phyloP scores from a whole-genome alignment of 148 eudicot species.

The Camellia sinensis region DNA sequence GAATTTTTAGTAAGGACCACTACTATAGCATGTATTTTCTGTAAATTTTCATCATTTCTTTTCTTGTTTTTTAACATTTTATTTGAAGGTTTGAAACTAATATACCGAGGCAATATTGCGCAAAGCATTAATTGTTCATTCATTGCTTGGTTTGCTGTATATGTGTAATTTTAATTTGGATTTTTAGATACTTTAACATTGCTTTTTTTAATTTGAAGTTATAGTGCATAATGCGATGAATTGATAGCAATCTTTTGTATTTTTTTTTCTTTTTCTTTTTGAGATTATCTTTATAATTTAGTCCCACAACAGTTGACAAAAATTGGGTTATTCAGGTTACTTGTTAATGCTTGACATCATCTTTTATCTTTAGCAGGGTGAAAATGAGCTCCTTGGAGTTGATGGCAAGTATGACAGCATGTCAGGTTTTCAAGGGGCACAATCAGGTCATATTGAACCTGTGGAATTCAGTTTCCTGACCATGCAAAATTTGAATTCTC shows the following conservation, averaged over 20 bases:
- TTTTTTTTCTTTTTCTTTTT: neutral
- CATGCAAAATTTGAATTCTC: constrained; percentile 50
- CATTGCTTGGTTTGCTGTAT: neutral
- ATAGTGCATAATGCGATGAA: neutral
- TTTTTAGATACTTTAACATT: neutral
- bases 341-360: neutral
- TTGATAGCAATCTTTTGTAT: neutral
- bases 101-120: neutral
- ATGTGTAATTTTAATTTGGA: neutral
- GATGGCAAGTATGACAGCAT: constrained; percentile 46
- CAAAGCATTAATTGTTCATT: neutral
- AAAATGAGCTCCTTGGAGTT: constrained; percentile 43
- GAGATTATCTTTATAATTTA: neutral
- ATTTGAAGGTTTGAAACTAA: neutral
- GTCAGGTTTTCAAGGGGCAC: constrained; percentile 46
- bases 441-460: constrained; percentile 56
- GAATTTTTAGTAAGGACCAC: neutral
- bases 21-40: neutral
- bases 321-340: neutral
- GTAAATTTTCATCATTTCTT: neutral
- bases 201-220: neutral
- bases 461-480: constrained; percentile 88
- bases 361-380: constrained; percentile 39
- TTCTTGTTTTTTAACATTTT: neutral
- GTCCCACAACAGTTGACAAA: neutral